These are phyloP conservation scores for Epichloe gansuensis DNA, from an alignment of 2,329 filamentous ascomycete species.

Conservation along the genomic window DNA sequence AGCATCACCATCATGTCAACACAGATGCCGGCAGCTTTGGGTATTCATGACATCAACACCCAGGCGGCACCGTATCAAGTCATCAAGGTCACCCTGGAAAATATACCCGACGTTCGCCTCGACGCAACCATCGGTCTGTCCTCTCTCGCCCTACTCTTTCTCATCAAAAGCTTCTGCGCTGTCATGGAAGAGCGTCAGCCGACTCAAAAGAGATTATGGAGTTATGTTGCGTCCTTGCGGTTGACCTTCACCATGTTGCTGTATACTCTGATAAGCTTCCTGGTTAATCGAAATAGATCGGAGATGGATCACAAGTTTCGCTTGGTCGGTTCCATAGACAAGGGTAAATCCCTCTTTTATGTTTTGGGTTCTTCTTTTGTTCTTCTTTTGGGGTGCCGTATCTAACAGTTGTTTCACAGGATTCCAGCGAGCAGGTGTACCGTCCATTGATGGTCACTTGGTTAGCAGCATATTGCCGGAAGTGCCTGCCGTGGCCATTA, in stretches of 20 bases:
- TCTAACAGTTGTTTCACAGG: slow-evolving; percentile 25
- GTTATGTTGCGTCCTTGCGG: slow-evolving; percentile 62
- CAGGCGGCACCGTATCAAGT: slow-evolving; percentile 32
- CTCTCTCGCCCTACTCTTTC: slow-evolving; percentile 53
- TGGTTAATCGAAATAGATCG: slow-evolving; percentile 45
- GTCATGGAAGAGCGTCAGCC: slow-evolving; percentile 50
- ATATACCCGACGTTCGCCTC: slow-evolving; percentile 33
- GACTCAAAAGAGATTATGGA: slow-evolving; percentile 49
- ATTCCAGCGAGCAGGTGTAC: slow-evolving; percentile 52
- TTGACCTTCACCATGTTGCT: slow-evolving; percentile 65
- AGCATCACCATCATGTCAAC: slow-evolving; percentile 38
- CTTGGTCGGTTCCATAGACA: slow-evolving; percentile 54
- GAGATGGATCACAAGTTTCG: slow-evolving; percentile 40
- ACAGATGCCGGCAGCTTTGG: slow-evolving; percentile 32
- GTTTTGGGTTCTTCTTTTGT: background rate
- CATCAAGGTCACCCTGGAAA: slow-evolving; percentile 30
- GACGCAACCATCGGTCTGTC: slow-evolving; percentile 64
- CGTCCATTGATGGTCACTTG: slow-evolving; percentile 41
- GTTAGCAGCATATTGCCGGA: slow-evolving; percentile 46
- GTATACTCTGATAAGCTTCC: slow-evolving; percentile 61
- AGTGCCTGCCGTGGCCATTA: slow-evolving; percentile 61
- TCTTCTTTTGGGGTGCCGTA: background rate
- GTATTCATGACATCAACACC: slow-evolving; percentile 31
- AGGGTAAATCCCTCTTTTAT: slow-evolving; percentile 28
- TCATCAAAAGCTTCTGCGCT: slow-evolving; percentile 48